phyloP scores from a whole-genome alignment of 208 protist species.

The Leishmania tarentolae region DNA sequence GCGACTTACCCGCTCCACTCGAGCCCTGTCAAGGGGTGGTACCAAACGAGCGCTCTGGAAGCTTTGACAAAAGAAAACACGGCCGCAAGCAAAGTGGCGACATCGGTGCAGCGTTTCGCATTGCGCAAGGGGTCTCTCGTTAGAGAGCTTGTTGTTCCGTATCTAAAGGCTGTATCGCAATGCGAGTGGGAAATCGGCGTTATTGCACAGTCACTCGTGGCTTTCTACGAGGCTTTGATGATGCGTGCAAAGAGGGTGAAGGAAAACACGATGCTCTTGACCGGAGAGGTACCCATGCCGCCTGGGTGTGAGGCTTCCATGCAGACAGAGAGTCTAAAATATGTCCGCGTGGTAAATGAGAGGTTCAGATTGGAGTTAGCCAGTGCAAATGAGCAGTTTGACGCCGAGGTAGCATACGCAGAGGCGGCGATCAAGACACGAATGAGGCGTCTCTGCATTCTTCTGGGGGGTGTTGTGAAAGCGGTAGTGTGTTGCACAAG shows the following conservation, averaged over 20 bases:
- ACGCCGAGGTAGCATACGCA: slow-evolving; percentile 14
- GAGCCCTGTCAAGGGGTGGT: slow-evolving; percentile 15
- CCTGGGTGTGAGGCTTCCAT: slow-evolving; percentile 20
- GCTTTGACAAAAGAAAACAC: slow-evolving; percentile 4
- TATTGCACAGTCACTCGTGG: slow-evolving; percentile 22
- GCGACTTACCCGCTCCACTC: slow-evolving; percentile 3
- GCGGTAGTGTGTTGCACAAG: slow-evolving; percentile 12
- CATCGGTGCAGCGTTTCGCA: slow-evolving; percentile 19
- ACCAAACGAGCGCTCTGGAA: slow-evolving; percentile 16
- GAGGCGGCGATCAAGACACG: slow-evolving; percentile 9
- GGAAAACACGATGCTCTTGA: slow-evolving; percentile 21
- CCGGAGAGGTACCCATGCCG: slow-evolving; percentile 15
- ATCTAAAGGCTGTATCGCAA: slow-evolving; percentile 13
- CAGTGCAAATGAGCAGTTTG: slow-evolving; percentile 9
- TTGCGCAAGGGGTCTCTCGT: slow-evolving; percentile 21
- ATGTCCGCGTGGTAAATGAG: slow-evolving; percentile 12
- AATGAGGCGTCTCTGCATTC: slow-evolving; percentile 21
- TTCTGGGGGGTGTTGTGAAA: slow-evolving; percentile 10
- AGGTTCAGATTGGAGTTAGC: slow-evolving; percentile 15
- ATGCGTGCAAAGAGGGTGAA: slow-evolving; percentile 24
- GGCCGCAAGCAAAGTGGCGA: slow-evolving; percentile 7
- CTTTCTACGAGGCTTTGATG: slow-evolving; percentile 22
- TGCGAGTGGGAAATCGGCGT: slow-evolving; percentile 18
- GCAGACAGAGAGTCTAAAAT: slow-evolving; percentile 18
- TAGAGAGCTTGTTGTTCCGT: slow-evolving; percentile 19